Base-by-base conservation (phyloP, 108 stramenopile genomes). In the Pseudonitzschia multistriata region DNA sequence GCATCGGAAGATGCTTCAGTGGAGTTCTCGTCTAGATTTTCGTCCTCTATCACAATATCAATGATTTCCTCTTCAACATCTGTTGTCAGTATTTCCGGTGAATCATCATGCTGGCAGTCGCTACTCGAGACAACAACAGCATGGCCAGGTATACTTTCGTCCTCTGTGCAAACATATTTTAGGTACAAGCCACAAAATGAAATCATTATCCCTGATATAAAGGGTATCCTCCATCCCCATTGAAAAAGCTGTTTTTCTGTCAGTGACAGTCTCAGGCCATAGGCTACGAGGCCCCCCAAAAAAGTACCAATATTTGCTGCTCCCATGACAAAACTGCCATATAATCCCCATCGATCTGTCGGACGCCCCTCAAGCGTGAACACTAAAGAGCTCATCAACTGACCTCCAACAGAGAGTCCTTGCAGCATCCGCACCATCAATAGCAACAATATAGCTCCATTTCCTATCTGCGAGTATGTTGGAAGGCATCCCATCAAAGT, bases 401-500 rank as follows among this genome's bases (percentile, higher is more conserved):
- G 93, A 4, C 88, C 91, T 10, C 92, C 92, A 0, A 91, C 94
- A 70, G 70, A 73, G 65, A 92, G 67, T 0, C 94, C 94, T 66
- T 95, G 94, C 27, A 90, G 45, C 70, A 95, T 52, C 54, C 94
- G 62, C 50, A 86, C 86, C 7, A 78, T 13, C 49, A 87, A 34
- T 28, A 95, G 60, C 0, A 88, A 50, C 5, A 84, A 59, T 10
- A 83, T 81, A 6, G 89, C 80, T 37, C 42, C 52, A 33, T 48
- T 66, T 11, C 94, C 94, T 2, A 87, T 74, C 45, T 74, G 76
- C n/a, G 79, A 72, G 50, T 89, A 92, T 2, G 89, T 75, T 35
- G 94, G 94, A n/a, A 95, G 74, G 39, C 84, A 87, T 19, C 93
- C 93, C 88, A 94, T 86, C 7, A 67, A 15, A 52, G 85, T 85